Base-by-base conservation (phyloP, 441 rosid genomes). In the Brassica hybrid region DNA sequence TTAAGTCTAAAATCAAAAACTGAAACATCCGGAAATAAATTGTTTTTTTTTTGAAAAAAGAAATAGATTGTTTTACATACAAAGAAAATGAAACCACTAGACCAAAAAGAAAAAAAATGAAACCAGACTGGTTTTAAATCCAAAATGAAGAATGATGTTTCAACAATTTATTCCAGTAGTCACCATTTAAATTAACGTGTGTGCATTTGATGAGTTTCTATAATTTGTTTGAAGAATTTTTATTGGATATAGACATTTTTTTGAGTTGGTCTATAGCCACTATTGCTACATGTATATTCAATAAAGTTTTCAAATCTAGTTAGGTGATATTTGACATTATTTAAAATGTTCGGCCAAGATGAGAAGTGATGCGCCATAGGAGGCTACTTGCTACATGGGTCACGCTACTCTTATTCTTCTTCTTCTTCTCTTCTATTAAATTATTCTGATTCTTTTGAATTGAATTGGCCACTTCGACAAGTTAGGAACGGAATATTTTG, bases 261-360 rank as follows among this genome's bases (percentile, higher is more conserved):
- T 41, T 58, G 57, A 52, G 78, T 78, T 67, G 81, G 74, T 67
- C 65, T 66, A 73, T 68, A 73, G 50, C 60, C 78, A 78, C 78
- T 73, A 73, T n/a, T 57, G 19, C 52, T 58, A 45, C 2, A 36
- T 67, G 59, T 38, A 61, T 67, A 72, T 61, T 74, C 74, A 73
- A 7, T 69, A 50, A 69, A 73, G 4, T 19, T 14, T 76, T 65
- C 71, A 75, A 57, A 71, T 16, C 3, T 34, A 69, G 41, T 77
- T 75, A 58, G 77, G 72, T 81, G 69, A 32, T 69, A 69, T 50
- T 77, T 67, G 77, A 67, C 72, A 41, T 78, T 70, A 12, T 70
- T 59, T 78, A 25, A 70, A 79, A 62, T 79, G 82, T 69, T 79
- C 4, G 71, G 82, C 66, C 30, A 62, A 73, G 38, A 68, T 81